Conservation (phyloP, 2,329 filamentous ascomycete genomes). For the Aspergillus ruber region DNA sequence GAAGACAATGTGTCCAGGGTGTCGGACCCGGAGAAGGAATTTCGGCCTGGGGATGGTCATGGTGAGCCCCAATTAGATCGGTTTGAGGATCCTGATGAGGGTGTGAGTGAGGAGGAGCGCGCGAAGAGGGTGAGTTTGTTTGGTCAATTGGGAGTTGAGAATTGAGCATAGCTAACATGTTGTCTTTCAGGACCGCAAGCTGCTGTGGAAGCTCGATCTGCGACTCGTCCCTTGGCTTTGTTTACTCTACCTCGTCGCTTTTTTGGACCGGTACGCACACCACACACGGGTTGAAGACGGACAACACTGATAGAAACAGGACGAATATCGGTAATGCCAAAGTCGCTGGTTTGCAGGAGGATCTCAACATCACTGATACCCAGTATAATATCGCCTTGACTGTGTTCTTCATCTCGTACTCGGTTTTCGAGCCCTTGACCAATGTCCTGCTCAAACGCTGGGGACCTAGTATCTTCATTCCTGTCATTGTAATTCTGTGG, state of each 20-base stretch:
- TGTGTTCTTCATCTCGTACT: conserved; percentile 83
- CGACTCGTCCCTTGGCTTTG: conserved; percentile 43
- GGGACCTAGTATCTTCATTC: conserved; percentile 71
- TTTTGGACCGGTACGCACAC: conserved; percentile 29
- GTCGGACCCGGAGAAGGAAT: conserved; percentile 11
- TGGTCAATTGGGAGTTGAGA: not conserved
- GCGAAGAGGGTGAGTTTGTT: conserved; percentile 51
- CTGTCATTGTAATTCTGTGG: conserved; percentile 66
- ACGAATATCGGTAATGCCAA: conserved; percentile 75
- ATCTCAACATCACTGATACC: conserved; percentile 56
- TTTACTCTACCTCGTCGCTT: conserved; percentile 40
- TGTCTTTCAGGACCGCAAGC: conserved; percentile 38
- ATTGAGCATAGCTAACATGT: too few relatives aligned
- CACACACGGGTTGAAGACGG: not conserved
- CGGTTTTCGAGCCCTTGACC: conserved; percentile 66
- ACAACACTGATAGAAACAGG: conserved; percentile 6
- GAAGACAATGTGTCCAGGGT: not conserved
- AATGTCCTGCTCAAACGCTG: conserved; percentile 74
- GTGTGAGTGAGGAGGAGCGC: conserved; percentile 57
- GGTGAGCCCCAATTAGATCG: conserved; percentile 9
- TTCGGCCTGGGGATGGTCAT: conserved; percentile 1
- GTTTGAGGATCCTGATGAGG: conserved; percentile 55
- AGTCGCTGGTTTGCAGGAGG: conserved; percentile 50
- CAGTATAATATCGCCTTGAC: conserved; percentile 71
- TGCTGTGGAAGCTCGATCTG: conserved; percentile 41